Base-by-base conservation (phyloP, 2,329 filamentous ascomycete genomes). In the Graphilbum fragrans region DNA sequence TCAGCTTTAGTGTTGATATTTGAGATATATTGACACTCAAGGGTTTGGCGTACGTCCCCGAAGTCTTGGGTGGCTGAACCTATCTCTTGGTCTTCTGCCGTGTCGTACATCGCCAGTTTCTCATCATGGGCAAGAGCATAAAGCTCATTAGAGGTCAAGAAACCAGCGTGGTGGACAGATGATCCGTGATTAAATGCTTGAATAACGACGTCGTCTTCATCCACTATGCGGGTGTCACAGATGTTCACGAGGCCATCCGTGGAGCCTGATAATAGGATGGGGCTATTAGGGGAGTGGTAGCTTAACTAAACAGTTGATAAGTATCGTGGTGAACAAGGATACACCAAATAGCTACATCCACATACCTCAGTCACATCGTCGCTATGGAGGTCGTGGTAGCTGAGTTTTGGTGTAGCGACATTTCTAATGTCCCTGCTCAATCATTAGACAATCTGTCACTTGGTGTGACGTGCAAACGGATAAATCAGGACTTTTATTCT, bases 161-260 rank as follows among this genome's bases (percentile, higher is more conserved):
- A 88, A 5, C 77, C 80, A 14, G 83, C 78, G 49, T 76, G 80
- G 57, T 86, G 82, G 48, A 90, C 74, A 0, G 82, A 85, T 27
- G 79, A 75, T 31, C 74, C 71, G 54, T 85, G 82, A 58, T 90
- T 90, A 56, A 88, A 78, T 12, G 86, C 83, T 59, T 86, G 82
- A 44, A 82, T 66, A 18, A 87, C 65, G 1, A 84, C 78, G 37
- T 90, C 84, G 54, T 90, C 84, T 59, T 90, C 84, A 50, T 85
- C 80, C 17, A 67, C 60, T 44, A 84, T 70, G 37, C 70, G 68
- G 17, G 75, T 81, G 61, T 92, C 80, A 60, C 82, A 85, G 36
- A 90, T 65, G 53, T 83, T 87, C 52, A 90, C 71, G 1, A 90
- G 71, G 7, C 83, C 83, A 58, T 92, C 85, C 14, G 83, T 90